Conservation (phyloP, 495 filamentous ascomycete species). For the Penicillium chermesinum region DNA sequence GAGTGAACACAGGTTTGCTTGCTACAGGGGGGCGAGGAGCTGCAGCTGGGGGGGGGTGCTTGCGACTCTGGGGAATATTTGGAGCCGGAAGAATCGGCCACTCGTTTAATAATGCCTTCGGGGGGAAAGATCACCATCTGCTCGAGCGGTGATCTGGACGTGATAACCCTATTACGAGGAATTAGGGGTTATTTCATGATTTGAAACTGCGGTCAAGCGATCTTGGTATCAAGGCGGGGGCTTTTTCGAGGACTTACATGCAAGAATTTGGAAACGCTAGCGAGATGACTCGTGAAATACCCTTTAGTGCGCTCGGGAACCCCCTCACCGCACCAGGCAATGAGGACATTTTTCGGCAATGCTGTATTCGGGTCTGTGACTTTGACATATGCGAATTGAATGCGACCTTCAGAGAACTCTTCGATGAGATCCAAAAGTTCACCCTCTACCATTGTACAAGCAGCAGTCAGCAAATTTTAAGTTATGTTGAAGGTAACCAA, state of each 20-base stretch:
- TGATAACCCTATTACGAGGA: conserved; percentile 68
- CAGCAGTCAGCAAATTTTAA: neutral
- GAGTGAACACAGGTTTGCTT: conserved; percentile 85
- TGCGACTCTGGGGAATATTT: conserved; percentile 75
- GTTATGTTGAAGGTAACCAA: neutral
- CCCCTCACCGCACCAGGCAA: conserved; percentile 96
- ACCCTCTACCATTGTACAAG: conserved; percentile 69
- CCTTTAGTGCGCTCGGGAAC: conserved; percentile 98
- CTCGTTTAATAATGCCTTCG: conserved; percentile 83
- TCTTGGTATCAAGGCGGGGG: neutral
- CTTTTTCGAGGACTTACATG: conserved; percentile 50
- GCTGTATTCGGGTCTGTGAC: conserved; percentile 91
- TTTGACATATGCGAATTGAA: conserved; percentile 96
- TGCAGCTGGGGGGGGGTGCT: conserved; percentile 36
- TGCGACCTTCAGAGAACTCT: conserved; percentile 91
- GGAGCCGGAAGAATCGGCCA: conserved; percentile 91
- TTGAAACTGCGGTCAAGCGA: neutral
- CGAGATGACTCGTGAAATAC: conserved; percentile 92
- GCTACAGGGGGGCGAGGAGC: conserved; percentile 65
- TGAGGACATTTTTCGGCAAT: conserved; percentile 86
- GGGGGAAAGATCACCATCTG: conserved; percentile 81
- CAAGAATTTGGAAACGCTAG: conserved; percentile 81
- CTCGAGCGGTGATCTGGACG: conserved; percentile 92
- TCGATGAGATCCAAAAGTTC: conserved; percentile 94
- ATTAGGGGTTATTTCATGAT: neutral